phyloP scores from a whole-genome alignment of 352 stramenopile species.

The Phytophthora vignae region DNA sequence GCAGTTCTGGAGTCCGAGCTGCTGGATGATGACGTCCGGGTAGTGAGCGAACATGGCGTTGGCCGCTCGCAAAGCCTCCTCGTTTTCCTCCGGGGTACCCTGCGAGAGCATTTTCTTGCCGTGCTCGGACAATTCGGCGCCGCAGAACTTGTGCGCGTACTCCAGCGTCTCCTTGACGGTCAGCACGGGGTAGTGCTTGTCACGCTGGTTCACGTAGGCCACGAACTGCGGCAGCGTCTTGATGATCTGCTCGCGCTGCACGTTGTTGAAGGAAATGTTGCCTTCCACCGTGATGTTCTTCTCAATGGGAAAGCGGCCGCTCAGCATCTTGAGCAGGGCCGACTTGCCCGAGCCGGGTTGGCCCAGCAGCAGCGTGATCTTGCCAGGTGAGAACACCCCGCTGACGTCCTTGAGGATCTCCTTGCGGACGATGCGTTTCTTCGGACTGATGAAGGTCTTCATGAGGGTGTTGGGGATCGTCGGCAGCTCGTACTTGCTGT shows the following conservation, averaged over 20 bases:
- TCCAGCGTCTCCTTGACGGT: constrained; percentile 63
- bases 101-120: constrained; percentile 21
- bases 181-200: constrained; percentile 60
- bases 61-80: constrained; percentile 13
- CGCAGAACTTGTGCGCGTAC: constrained; percentile 53
- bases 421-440: constrained; percentile 39
- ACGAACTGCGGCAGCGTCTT: constrained; percentile 50
- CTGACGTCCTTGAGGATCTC: constrained; percentile 51
- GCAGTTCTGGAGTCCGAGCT: constrained; percentile 42
- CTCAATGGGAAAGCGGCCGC: constrained; percentile 38
- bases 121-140: constrained; percentile 28
- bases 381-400: constrained; percentile 45
- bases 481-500: constrained; percentile 33
- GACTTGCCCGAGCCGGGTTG: constrained; percentile 51
- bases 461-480: constrained; percentile 46
- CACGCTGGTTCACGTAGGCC: constrained; percentile 57
- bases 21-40: constrained; percentile 27
- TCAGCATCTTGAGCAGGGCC: constrained; percentile 52
- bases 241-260: constrained; percentile 33
- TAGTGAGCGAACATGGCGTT: constrained; percentile 18
- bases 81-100: constrained; percentile 16
- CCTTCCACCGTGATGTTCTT: constrained; percentile 54
- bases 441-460: constrained; percentile 34
- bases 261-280: constrained; percentile 48
- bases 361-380: constrained; percentile 48